Conservation (phyloP, 1,284 basidiomycete species). For the Hemileia vastatrix region DNA sequence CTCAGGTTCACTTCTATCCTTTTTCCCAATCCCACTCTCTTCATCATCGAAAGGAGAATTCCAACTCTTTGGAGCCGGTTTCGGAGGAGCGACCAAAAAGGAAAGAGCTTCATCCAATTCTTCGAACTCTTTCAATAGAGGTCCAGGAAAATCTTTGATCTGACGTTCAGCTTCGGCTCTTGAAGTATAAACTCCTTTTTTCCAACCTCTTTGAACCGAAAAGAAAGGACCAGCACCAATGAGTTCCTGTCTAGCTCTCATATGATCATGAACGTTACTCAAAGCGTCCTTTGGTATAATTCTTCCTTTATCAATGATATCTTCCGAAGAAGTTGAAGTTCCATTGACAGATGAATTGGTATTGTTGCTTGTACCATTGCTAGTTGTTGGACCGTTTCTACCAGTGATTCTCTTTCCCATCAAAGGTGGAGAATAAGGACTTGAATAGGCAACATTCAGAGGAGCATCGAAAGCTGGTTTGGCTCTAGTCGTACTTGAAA, state of each 20-base stretch:
- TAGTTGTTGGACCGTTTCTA: background rate
- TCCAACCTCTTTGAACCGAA: constrained; percentile 31
- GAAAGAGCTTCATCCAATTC: constrained; percentile 25
- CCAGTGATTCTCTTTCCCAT: background rate
- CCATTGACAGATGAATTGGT: background rate
- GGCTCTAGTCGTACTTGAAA: background rate
- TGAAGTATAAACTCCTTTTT: constrained; percentile 28
- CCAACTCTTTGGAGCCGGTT: constrained; percentile 2
- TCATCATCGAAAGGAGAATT: background rate
- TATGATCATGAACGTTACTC: constrained; percentile 13
- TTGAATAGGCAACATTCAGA: background rate
- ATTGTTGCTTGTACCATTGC: background rate
- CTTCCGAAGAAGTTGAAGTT: background rate
- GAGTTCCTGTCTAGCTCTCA: constrained; percentile 3
- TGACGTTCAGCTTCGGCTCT: constrained; percentile 28
- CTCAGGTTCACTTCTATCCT: background rate
- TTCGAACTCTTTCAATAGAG: constrained; percentile 24
- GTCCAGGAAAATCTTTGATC: constrained; percentile 28
- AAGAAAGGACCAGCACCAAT: constrained; percentile 19
- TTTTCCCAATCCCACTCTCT: background rate
- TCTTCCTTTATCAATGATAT: background rate
- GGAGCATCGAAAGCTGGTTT: background rate
- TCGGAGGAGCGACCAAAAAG: constrained; percentile 20
- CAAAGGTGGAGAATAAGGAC: background rate
- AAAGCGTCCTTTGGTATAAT: background rate